phyloP scores from a whole-genome alignment of 1,139 yeast species.

The Suhomyces panamericanus region DNA sequence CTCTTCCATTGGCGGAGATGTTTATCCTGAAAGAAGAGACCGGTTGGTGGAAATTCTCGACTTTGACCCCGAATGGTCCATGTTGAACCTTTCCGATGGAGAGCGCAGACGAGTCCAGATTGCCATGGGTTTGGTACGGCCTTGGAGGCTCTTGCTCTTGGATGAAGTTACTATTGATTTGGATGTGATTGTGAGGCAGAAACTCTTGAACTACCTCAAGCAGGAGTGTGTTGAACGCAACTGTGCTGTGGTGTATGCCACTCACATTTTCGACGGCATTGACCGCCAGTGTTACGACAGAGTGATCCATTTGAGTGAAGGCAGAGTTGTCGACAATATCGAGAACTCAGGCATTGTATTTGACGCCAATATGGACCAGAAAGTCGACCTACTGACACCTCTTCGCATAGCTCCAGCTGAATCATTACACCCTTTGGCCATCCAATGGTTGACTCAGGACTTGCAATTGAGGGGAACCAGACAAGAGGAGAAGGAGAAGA shows the following conservation, averaged over 20 bases:
- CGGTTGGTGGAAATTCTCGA: constrained; percentile 72
- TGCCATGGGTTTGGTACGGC: constrained; percentile 88
- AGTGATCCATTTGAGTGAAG: constrained; percentile 76
- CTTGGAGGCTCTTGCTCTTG: constrained; percentile 79
- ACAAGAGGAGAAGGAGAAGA: constrained; percentile 49
- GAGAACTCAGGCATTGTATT: constrained; percentile 32
- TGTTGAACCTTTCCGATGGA: constrained; percentile 91
- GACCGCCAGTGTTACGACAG: constrained; percentile 82
- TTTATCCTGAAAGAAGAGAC: constrained; percentile 73
- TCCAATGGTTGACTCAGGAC: constrained; percentile 62
- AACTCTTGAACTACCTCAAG: constrained; percentile 67
- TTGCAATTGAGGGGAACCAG: constrained; percentile 53
- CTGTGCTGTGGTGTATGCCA: constrained; percentile 84
- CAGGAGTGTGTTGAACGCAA: constrained; percentile 65
- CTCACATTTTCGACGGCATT: constrained; percentile 94
- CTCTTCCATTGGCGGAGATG: constrained; percentile 80
- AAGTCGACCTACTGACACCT: constrained; percentile 30
- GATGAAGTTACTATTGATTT: constrained; percentile 97
- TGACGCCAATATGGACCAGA: constrained; percentile 17
- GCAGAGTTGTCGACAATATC: constrained; percentile 41
- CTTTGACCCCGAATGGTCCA: constrained; percentile 85
- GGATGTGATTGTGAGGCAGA: constrained; percentile 85
- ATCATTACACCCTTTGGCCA: constrained; percentile 69
- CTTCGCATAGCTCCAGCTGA: constrained; percentile 33
- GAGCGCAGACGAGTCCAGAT: constrained; percentile 92